Conservation (phyloP, 768 basidiomycete species). For the Leccinum fibrillosum region DNA sequence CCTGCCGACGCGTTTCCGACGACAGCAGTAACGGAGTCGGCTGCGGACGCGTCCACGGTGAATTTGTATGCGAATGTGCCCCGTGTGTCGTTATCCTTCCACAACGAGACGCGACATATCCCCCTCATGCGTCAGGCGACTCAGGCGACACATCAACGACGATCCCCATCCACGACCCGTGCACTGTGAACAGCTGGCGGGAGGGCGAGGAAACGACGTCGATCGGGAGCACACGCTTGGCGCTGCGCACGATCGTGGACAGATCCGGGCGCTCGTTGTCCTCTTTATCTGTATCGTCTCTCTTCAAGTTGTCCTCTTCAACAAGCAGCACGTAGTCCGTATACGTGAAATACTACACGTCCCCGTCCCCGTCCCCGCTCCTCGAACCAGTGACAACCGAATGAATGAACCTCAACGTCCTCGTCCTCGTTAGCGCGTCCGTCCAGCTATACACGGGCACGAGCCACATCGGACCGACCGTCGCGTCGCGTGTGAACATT, state of each 20-base stretch:
- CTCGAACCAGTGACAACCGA: not conserved
- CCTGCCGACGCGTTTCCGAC: conserved; percentile 13
- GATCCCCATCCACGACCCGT: conserved; percentile 1
- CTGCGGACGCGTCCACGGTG: conserved; percentile 14
- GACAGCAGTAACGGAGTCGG: not conserved
- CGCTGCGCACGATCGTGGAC: conserved; percentile 7
- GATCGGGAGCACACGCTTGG: conserved; percentile 7
- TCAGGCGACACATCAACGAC: too few relatives aligned
- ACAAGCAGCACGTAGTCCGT: conserved; percentile 12
- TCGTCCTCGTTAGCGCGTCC: conserved; percentile 8
- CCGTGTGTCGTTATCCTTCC: not conserved
- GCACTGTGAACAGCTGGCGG: conserved; percentile 11
- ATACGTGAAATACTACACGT: not conserved
- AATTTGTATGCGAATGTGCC: conserved; percentile 9
- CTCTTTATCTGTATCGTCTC: not conserved
- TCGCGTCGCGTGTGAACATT: not conserved
- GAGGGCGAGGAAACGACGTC: not conserved
- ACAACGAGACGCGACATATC: not conserved
- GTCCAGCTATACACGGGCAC: conserved; percentile 8
- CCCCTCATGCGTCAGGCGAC: conserved; percentile 12
- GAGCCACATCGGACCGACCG: not conserved
- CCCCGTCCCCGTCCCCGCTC: too few relatives aligned
- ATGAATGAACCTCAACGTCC: conserved; percentile 21
- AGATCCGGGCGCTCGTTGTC: not conserved
- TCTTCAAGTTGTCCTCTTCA: not conserved